Base-by-base conservation (phyloP, 2,329 filamentous ascomycete species). In the Stagonosporopsis rhizophila region DNA sequence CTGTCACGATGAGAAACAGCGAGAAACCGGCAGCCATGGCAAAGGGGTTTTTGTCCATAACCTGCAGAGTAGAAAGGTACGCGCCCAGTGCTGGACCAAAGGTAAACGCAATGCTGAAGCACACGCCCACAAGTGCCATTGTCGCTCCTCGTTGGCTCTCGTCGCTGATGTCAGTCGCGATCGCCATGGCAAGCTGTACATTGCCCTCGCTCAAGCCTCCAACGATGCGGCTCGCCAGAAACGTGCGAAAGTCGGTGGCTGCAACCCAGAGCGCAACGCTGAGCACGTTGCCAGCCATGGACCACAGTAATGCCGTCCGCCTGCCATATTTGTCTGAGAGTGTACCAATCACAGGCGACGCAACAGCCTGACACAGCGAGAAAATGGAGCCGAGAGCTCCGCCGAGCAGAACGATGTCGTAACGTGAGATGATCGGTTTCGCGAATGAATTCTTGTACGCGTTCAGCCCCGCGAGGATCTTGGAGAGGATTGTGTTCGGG, bases 61-160 rank as follows among this genome's bases (percentile, higher is more conserved):
- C 86, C 14, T 87, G 86, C 59, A 96, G 87, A 47, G 85, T 89
- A 61, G 91, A 89, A 20, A 99, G 81, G 74, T 87, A 94, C 2
- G 95, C 95, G 57, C 95, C 95, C 7, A 99, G 83, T 9, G 92
- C 92, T 0, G 95, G 95, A 0, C 95, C 95, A 73, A 97, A 96
- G 0, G 95, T 99, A 74, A 99, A 99, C 17, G 95, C 95, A 65
- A 99, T 88, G 59, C 91, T 96, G 79, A 99, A 99, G 79, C 95
- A 98, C 14, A 90, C 93, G 56, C 95, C 95, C 25, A 99, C 94
- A 51, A 99, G 83, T 7, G 95, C 95, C 92, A 99, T 97, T 38
- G 95, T 97, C 19, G 91, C 87, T 20, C 94, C 92, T 25, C 95
- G 87, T 69, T 89, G 89, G 54, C 85, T 84, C 66, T 94, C 89